These are phyloP conservation scores for Torulaspora indica DNA, from an alignment of 805 yeast species.

Conservation along the genomic window DNA sequence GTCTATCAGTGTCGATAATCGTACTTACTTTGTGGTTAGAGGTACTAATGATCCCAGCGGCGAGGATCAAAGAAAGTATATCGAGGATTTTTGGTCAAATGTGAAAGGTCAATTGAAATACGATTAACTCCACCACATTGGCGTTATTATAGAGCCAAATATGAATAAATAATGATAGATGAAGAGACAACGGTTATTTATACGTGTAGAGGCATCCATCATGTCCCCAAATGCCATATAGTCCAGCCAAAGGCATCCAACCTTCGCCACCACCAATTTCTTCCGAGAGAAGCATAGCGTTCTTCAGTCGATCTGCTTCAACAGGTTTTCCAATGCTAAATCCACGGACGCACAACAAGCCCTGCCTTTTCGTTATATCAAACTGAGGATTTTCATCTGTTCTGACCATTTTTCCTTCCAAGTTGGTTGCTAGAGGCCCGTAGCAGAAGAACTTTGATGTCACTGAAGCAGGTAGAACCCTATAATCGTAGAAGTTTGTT, in stretches of 20 bases:
- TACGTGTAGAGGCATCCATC: conserved; percentile 68
- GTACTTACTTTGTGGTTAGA: conserved; percentile 53
- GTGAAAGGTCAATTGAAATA: conserved; percentile 47
- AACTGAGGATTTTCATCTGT: conserved; percentile 30
- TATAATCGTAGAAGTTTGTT: conserved; percentile 59
- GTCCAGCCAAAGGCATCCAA: conserved; percentile 48
- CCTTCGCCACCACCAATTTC: conserved; percentile 44
- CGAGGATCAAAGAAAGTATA: conserved; percentile 42
- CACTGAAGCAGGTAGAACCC: conserved; percentile 40
- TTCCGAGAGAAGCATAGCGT: conserved; percentile 33
- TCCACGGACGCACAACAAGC: conserved; percentile 56
- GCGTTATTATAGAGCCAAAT: background rate
- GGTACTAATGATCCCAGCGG: conserved; percentile 37
- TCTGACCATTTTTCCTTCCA: conserved; percentile 53
- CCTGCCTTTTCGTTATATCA: conserved; percentile 40
- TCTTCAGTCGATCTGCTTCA: conserved; percentile 29
- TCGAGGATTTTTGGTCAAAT: conserved; percentile 49
- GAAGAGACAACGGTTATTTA: conserved; percentile 16
- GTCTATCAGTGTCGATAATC: conserved; percentile 47
- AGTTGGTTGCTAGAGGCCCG: conserved; percentile 57
- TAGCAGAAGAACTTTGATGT: conserved; percentile 36
- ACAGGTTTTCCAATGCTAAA: conserved; percentile 57
- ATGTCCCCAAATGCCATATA: conserved; percentile 56
- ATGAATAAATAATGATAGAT: conserved; percentile 5
- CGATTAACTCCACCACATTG: conserved; percentile 11